These are phyloP conservation scores for Acanthamoeba castellanii DNA, from an alignment of 208 protist genomes.

Conservation along the genomic window DNA sequence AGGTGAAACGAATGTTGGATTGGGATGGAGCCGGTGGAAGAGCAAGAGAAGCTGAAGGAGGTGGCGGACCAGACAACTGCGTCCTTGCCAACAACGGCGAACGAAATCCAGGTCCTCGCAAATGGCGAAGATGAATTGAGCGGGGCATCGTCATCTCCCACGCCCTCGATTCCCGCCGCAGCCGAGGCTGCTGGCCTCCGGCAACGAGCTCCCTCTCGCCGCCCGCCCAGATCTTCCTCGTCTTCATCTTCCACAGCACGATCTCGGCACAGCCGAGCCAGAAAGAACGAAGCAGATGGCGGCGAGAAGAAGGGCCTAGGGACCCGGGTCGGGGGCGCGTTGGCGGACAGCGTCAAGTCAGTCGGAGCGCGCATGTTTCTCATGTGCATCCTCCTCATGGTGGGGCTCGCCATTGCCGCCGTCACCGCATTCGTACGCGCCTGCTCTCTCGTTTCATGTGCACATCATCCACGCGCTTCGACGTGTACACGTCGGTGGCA, in stretches of 20 bases:
- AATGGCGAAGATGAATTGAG: too few species aligned
- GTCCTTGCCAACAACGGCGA: too few species aligned
- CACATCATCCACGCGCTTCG: background rate
- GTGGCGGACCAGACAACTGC: too few species aligned
- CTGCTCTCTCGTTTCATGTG: too few species aligned
- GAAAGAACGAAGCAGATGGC: background rate
- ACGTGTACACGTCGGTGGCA: background rate
- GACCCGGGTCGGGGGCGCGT: background rate
- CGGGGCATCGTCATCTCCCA: too few species aligned
- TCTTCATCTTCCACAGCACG: background rate
- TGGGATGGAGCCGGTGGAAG: background rate
- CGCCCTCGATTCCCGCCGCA: too few species aligned
- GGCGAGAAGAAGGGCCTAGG: background rate
- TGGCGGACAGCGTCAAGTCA: slow-evolving; percentile 27
- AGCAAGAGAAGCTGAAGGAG: too few species aligned
- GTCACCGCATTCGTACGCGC: background rate
- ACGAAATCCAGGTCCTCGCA: too few species aligned
- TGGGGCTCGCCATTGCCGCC: background rate
- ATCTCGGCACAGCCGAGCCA: background rate
- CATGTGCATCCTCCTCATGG: background rate
- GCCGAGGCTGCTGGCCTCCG: background rate
- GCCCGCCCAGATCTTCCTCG: too few species aligned
- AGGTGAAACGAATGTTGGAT: background rate
- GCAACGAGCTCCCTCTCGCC: background rate
- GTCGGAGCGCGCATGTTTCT: background rate